Base-by-base conservation (phyloP, 78 protist genomes). In the Reticulomyxa filosa region DNA sequence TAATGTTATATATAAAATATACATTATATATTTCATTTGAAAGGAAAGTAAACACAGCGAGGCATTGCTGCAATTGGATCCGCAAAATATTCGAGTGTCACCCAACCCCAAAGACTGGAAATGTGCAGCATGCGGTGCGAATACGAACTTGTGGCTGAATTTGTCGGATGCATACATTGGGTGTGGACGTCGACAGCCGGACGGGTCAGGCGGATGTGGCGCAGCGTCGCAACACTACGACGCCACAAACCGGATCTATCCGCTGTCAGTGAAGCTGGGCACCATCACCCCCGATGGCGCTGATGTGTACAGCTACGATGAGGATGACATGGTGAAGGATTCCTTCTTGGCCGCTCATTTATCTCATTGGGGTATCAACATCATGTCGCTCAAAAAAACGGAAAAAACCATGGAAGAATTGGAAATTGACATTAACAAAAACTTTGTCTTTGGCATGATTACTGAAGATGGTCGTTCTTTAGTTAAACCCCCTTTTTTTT, bases 211-310 rank as follows among this genome's bases (percentile, higher is more conserved):
- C 6, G 96, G 93, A 4, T 76, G 84, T 30, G 77, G 71, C 4
- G 91, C 83, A 46, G 97, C 93, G 3, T 57, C 78, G 30, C 64
- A 70, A 10, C 92, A 90, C 71, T 92, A 63, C 69, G 30, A 65
- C 33, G 38, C 22, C 64, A 81, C 91, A 11, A 38, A n/a, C 34
- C 35, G 36, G 34, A 38, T 74, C 62, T 25, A 17, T 35, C 66
- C 66, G 11, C 68, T 92, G 29, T 89, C 78, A 0, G 92, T 90
- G 26, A 92, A 92, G 76, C 63, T 92, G 10, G 97, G 97, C 23
- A 89, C 96, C 7, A 85, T 92, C 67, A 80, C 88, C 0, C 66
- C 89, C 26, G 81, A 82, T 7, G 89, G 89, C 25, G 77, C 78
- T 0, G 93, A 87, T 38, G 83, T 82, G 1, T 83, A 64, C 73